phyloP scores from a whole-genome alignment of 148 eudicot genomes.

The Rhododendron molle region DNA sequence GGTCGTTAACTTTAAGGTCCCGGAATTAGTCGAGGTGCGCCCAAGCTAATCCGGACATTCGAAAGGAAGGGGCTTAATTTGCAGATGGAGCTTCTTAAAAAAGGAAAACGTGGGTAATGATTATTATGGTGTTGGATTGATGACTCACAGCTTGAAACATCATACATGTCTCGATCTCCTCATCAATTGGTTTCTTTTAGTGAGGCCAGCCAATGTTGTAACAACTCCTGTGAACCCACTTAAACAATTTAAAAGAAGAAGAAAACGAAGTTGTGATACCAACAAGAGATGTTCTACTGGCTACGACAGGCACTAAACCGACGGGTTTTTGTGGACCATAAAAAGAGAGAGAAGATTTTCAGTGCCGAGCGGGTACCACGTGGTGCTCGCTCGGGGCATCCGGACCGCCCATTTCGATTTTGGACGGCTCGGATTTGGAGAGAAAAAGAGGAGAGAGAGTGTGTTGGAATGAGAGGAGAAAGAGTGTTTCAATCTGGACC shows the following conservation, averaged over 20 bases:
- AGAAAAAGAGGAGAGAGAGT: no score
- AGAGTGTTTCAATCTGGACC: no score
- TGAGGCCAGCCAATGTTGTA: background rate
- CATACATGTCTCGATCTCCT: background rate
- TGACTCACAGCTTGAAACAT: background rate
- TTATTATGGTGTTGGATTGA: background rate
- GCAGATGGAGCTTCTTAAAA: background rate
- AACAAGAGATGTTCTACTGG: background rate
- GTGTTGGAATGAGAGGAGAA: no score
- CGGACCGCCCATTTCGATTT: no score
- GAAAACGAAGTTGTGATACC: background rate
- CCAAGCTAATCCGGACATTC: no score
- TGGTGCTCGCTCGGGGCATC: no score
- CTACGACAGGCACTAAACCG: background rate
- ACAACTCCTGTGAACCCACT: background rate
- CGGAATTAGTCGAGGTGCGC: no score
- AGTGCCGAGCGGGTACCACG: no score
- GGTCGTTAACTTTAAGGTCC: rapidly evolving
- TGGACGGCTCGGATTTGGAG: no score
- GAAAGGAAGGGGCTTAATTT: background rate
- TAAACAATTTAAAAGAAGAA: background rate
- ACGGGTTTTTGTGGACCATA: background rate
- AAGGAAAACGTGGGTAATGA: background rate
- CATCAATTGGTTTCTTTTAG: background rate
- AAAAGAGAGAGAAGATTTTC: background rate